Conservation (phyloP, 2,329 filamentous ascomycete species). For the Monascus ruber region DNA sequence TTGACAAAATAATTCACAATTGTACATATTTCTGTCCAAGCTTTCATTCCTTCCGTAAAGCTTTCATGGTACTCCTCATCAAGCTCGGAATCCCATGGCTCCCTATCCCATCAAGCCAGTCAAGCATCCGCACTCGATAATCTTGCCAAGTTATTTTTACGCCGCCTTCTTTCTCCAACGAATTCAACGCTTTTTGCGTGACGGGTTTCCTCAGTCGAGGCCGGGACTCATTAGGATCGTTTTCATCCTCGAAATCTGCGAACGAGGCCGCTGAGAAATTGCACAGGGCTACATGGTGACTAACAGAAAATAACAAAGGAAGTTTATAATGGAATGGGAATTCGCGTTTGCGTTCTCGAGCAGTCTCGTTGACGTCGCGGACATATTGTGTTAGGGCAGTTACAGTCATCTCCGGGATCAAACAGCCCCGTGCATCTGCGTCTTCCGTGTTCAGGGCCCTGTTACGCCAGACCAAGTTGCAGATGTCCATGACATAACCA, state of each 20-base stretch:
- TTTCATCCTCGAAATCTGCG: conserved; percentile 37
- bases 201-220: conserved; percentile 42
- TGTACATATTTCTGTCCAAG: background rate
- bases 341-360: conserved; percentile 18
- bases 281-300: conserved; percentile 35
- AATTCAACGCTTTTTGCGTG: conserved; percentile 53
- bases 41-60: conserved; percentile 43
- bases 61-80: conserved; percentile 73
- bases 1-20: background rate
- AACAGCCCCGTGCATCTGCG: conserved; percentile 46
- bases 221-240: conserved; percentile 10
- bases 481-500: conserved; percentile 74
- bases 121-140: conserved; percentile 62
- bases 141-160: conserved; percentile 58
- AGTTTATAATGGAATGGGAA: conserved; percentile 24
- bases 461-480: conserved; percentile 70
- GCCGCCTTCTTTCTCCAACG: conserved; percentile 55
- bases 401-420: conserved; percentile 38
- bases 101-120: conserved; percentile 53
- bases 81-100: conserved; percentile 56
- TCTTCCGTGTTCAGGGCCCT: conserved; percentile 58
- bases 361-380: conserved; percentile 23
- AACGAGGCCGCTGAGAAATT: conserved; percentile 39
- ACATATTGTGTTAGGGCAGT: conserved; percentile 32
- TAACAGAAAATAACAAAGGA: conserved; percentile 35